Evolutionary conservation across 2,329 filamentous ascomycete genomes (phyloP).

Genomic region (Aspergillus sp.): DNA sequence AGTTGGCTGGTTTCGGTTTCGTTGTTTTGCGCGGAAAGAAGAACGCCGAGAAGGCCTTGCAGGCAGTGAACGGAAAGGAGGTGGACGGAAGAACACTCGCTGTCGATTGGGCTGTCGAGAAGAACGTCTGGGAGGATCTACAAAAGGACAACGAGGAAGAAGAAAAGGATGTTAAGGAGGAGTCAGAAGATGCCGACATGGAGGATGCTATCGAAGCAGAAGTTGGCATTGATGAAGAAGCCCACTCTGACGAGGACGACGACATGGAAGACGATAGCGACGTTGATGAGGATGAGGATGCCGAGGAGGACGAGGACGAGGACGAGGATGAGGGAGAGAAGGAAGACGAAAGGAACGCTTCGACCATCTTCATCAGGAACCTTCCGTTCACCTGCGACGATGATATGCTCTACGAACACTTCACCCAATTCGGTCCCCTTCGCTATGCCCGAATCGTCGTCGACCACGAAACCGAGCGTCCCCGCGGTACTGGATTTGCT

Average conservation of each 20-base stretch:
- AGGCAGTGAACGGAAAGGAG: conserved; percentile 82
- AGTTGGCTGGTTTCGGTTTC: conserved; percentile 86
- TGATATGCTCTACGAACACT: conserved; percentile 79
- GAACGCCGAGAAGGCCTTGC: conserved; percentile 87
- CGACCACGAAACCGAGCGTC: conserved; percentile 79
- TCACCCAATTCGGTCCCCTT: conserved; percentile 81
- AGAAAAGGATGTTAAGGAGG: conserved; percentile 27
- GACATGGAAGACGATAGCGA: conserved; percentile 38
- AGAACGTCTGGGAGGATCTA: conserved; percentile 75
- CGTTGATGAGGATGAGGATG: conserved; percentile 36
- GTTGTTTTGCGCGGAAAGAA: conserved; percentile 83
- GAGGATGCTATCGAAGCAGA: conserved; percentile 56
- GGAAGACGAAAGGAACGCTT: conserved; percentile 60
- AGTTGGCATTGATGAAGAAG: conserved; percentile 1
- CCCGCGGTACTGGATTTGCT: conserved; percentile 91
- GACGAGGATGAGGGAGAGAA: conserved; percentile 48
- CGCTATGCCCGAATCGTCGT: conserved; percentile 90
- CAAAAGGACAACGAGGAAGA: conserved; percentile 47
- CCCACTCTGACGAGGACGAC: conserved; percentile 36
- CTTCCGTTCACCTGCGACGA: conserved; percentile 87
- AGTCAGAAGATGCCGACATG: conserved; percentile 57
- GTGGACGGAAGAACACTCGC: conserved; percentile 85
- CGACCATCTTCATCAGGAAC: conserved; percentile 90
- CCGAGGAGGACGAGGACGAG: conserved; percentile 48
- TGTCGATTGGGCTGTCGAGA: conserved; percentile 96